Percentiles rank a stretch among this genome's conserved stretches.
Evolutionary conservation across 306 rosid species (phyloP).

Genomic region (Pterocarpus santalinus): DNA sequence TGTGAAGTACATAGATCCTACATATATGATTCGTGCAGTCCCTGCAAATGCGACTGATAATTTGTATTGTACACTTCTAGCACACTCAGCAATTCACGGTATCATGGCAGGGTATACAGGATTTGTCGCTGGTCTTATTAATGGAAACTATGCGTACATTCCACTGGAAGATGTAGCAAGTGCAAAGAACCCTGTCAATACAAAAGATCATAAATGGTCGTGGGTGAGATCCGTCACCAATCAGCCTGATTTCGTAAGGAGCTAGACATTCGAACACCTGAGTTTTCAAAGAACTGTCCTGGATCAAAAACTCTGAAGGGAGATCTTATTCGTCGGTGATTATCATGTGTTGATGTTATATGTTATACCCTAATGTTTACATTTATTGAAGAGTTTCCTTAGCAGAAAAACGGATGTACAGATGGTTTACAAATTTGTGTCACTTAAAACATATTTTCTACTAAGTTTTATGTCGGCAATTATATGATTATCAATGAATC

Average conservation of each 20-base stretch:
- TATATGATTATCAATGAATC: slow-evolving; percentile 20
- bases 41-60: slow-evolving; percentile 85
- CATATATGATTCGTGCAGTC: slow-evolving; percentile 90
- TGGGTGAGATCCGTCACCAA: slow-evolving; percentile 90
- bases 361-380: not conserved
- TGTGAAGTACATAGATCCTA: slow-evolving; percentile 84
- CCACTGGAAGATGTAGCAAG: slow-evolving; percentile 79
- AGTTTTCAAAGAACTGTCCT: slow-evolving; percentile 19
- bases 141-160: slow-evolving; percentile 79
- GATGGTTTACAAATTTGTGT: slow-evolving; percentile 37
- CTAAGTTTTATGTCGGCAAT: not conserved
- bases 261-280: slow-evolving; percentile 16
- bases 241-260: slow-evolving; percentile 79
- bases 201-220: slow-evolving; percentile 83
- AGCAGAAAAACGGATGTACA: slow-evolving; percentile 6
- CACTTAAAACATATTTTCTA: slow-evolving; percentile 10
- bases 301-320: not conserved
- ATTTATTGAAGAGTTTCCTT: not conserved
- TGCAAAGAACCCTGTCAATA: slow-evolving; percentile 69
- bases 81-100: slow-evolving; percentile 90
- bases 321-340: not conserved
- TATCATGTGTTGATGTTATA: slow-evolving; percentile 18
- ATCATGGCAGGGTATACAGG: slow-evolving; percentile 91
- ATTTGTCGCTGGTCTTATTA: slow-evolving; percentile 81
- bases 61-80: slow-evolving; percentile 78